Conservation (phyloP, 495 filamentous ascomycete genomes). For the Articulospora tetracladia region DNA sequence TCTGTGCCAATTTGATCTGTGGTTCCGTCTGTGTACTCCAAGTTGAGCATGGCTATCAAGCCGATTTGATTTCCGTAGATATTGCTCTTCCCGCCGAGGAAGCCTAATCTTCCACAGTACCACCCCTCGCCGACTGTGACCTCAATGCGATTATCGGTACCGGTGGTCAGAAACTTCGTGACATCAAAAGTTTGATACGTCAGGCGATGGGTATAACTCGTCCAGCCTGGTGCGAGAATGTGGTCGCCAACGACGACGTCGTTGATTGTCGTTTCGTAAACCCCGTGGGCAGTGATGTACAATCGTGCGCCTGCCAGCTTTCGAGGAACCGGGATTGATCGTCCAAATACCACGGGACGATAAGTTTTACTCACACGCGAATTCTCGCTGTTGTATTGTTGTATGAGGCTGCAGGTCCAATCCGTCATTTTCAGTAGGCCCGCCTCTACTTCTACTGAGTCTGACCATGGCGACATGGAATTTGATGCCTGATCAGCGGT, state of each 20-base stretch:
- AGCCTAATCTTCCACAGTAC: slow-evolving; percentile 41
- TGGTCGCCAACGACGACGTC: slow-evolving; percentile 40
- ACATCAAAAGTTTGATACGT: slow-evolving; percentile 49
- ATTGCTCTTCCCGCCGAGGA: slow-evolving; percentile 7
- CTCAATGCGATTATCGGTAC: slow-evolving; percentile 37
- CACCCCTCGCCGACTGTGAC: slow-evolving; percentile 52
- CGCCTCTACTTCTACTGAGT: background rate
- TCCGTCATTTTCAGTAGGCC: background rate
- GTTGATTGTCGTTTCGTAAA: slow-evolving; percentile 49
- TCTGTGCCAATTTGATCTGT: slow-evolving; percentile 34
- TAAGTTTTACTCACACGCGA: background rate
- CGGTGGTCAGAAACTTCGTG: slow-evolving; percentile 25
- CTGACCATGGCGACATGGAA: background rate
- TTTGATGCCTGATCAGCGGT: background rate
- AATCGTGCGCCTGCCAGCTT: slow-evolving; percentile 27
- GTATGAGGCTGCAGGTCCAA: background rate
- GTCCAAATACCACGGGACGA: background rate
- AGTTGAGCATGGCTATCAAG: slow-evolving; percentile 39
- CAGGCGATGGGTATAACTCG: slow-evolving; percentile 43
- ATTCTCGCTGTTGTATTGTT: background rate
- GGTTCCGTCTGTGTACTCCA: slow-evolving; percentile 28
- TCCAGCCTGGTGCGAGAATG: slow-evolving; percentile 47
- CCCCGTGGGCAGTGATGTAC: slow-evolving; percentile 47
- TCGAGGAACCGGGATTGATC: slow-evolving; percentile 6
- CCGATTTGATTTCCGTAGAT: slow-evolving; percentile 46